These are phyloP conservation scores for Dactylorhiza incarnata DNA, from an alignment of 106 monocot species.

Conservation along the genomic window DNA sequence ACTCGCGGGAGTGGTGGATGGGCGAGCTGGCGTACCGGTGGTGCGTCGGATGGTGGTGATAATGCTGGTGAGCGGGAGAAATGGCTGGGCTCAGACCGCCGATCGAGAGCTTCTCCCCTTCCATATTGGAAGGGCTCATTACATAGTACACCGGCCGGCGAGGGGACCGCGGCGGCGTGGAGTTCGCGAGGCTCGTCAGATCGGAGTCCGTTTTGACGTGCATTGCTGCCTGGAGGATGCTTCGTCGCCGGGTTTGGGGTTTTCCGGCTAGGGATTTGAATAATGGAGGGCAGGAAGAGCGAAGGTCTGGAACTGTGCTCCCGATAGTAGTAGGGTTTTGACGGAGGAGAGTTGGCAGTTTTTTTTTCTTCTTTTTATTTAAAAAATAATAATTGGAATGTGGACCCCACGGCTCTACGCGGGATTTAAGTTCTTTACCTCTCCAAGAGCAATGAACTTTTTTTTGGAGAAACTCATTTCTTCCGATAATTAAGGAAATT, in stretches of 20 bases:
- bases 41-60: constrained; percentile 40
- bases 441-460: too few species aligned
- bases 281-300: background rate
- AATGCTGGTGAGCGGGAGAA: constrained; percentile 39
- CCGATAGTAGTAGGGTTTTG: background rate
- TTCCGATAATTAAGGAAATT: too few species aligned
- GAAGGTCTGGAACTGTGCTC: background rate
- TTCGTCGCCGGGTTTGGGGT: background rate
- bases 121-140: constrained; percentile 62
- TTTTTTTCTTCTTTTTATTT: too few species aligned
- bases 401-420: too few species aligned
- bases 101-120: constrained; percentile 52
- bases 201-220: constrained; percentile 86
- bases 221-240: constrained; percentile 5
- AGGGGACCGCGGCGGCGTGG: constrained; percentile 79
- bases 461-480: too few species aligned
- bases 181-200: constrained; percentile 80
- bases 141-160: constrained; percentile 76
- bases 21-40: constrained; percentile 32
- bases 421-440: too few species aligned
- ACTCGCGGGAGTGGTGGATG: constrained; percentile 77
- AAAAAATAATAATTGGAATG: too few species aligned
- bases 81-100: constrained; percentile 37
- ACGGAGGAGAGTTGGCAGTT: background rate
- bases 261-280: background rate